Evolutionary conservation across 148 eudicot genomes (phyloP).

Genomic region (Pouteria glomerata): DNA sequence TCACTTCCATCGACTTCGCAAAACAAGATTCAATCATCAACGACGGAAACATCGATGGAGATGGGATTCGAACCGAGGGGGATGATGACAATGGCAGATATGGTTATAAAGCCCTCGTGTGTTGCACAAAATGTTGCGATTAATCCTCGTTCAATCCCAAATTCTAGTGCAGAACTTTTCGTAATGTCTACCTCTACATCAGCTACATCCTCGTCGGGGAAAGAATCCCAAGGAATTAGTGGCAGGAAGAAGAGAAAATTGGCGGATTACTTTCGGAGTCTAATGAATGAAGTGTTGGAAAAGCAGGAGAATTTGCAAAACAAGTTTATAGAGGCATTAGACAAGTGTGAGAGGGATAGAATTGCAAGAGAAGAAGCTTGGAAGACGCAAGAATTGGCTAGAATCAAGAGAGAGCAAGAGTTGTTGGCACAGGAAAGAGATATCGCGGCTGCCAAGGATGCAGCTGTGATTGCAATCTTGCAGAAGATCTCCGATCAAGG

Average conservation of each 20-base stretch:
- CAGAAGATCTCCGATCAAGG: slow-evolving; percentile 53
- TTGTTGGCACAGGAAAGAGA: slow-evolving; percentile 53
- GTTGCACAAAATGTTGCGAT: slow-evolving; percentile 23
- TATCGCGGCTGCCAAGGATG: slow-evolving; percentile 64
- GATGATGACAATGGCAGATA: neutral
- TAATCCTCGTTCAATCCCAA: slow-evolving; percentile 29
- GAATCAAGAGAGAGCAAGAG: slow-evolving; percentile 57
- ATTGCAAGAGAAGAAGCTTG: slow-evolving; percentile 71
- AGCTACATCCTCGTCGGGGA: slow-evolving; percentile 49
- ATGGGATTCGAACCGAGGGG: slow-evolving; percentile 8
- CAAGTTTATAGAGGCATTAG: slow-evolving; percentile 66
- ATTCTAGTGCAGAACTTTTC: slow-evolving; percentile 25
- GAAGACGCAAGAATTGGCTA: slow-evolving; percentile 59
- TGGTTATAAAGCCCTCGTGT: slow-evolving; percentile 20
- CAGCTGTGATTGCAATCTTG: slow-evolving; percentile 64
- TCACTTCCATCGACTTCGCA: slow-evolving; percentile 28
- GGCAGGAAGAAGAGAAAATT: slow-evolving; percentile 57
- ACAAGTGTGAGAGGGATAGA: slow-evolving; percentile 63
- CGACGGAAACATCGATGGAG: slow-evolving; percentile 20
- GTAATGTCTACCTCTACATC: slow-evolving; percentile 48
- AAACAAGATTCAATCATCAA: slow-evolving; percentile 5
- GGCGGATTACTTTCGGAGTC: slow-evolving; percentile 34
- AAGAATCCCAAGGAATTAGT: slow-evolving; percentile 39
- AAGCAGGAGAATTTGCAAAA: slow-evolving; percentile 73
- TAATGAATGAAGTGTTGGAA: slow-evolving; percentile 60